Evolutionary conservation across 1,139 yeast genomes (phyloP), one percentile per base, ranked within the genome.

Genomic region (Magnusiomyces suaveolens): DNA sequence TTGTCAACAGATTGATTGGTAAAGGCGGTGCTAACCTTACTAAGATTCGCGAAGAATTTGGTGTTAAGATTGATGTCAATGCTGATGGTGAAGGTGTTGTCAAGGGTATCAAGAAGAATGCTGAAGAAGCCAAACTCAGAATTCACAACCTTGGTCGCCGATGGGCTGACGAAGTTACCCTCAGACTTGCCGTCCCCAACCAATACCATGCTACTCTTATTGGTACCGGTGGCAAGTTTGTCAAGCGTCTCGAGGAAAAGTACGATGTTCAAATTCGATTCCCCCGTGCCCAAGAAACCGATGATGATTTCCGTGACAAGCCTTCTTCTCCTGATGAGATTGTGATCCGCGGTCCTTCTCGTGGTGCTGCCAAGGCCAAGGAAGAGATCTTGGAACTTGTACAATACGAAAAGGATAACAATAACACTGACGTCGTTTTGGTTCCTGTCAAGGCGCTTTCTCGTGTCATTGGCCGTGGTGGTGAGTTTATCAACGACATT

Each of bases 371-470:
- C 33, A 84, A 85, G 67, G 95, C 96, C 48, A 82, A 82, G 68
- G 92, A 84, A 61, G 99, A 94, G 74, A 74, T 94, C 66, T 76
- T 79, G 64, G 97, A 89, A 58, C 77, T 94, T 61, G 77, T 87
- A 62, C 85, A 85, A 63, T 94, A 84, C 69, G 97, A 90, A 70
- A 83, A 80, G 66, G 96, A 87, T 63, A 88, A 90, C 66, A 92
- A 96, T 29, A 81, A 81, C 71, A 77, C 80, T 58, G 78, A 81
- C 62, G 71, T 74, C 23, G 66, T 92, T 53, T 70, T 73, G 52
- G 83, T 94, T 54, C 95, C 97, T 48, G 70, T 77, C 48, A 80
- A 78, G 61, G 84, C 90, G 24, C 78, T 90, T 59, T 77, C 97
- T 20, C 78, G 90, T 67, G 83, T 94, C 56, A 89, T 94, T 67